Evolutionary conservation across 208 protist genomes (phyloP).

Genomic region (Leishmania lainsoni): DNA sequence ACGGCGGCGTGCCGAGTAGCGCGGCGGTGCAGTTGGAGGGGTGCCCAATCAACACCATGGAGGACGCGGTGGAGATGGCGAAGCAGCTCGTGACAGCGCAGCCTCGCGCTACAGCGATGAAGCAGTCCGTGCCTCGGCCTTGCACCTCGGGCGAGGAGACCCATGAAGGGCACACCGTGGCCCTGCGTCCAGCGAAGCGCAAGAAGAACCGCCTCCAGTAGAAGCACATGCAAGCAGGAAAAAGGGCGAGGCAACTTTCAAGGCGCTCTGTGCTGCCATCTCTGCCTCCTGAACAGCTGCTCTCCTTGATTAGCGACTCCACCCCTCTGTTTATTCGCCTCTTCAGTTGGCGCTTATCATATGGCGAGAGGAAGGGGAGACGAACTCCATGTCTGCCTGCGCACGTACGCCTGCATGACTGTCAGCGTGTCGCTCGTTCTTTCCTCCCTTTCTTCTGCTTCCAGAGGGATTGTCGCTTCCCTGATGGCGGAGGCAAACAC

Average conservation of each 20-base stretch:
- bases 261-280: neutral
- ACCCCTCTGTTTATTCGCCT: no score
- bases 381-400: no score
- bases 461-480: no score
- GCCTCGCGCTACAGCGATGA: conserved; percentile 3
- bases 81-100: conserved; percentile 59
- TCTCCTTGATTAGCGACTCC: no score
- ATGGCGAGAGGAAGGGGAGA: no score
- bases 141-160: neutral
- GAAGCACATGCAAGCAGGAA: neutral
- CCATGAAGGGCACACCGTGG: neutral
- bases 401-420: no score
- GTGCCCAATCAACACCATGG: conserved; percentile 49
- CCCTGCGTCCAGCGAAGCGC: conserved; percentile 36
- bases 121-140: neutral
- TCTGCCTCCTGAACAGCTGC: neutral
- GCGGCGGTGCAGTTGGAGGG: conserved; percentile 20
- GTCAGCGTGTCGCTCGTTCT: no score
- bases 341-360: no score
- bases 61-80: conserved; percentile 66
- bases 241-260: neutral
- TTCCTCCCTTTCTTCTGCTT: no score
- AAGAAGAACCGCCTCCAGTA: conserved; percentile 87
- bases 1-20: conserved; percentile 55
- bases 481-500: no score